These are phyloP conservation scores for Psilocybe subaeruginosa DNA, from an alignment of 768 basidiomycete genomes.

Conservation along the genomic window DNA sequence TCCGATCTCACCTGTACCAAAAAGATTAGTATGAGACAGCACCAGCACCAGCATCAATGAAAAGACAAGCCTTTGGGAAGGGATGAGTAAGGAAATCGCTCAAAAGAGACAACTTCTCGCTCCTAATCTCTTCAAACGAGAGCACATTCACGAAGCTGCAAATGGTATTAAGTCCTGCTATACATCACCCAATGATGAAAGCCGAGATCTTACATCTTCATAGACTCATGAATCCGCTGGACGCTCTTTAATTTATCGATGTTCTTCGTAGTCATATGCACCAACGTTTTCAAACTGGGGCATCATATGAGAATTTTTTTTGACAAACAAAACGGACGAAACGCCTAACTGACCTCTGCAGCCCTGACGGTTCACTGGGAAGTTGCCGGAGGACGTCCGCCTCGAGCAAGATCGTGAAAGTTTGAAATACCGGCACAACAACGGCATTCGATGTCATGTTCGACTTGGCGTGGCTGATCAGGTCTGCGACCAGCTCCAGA, in stretches of 20 bases:
- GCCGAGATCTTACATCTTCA: constrained; percentile 68
- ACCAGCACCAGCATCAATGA: constrained; percentile 10
- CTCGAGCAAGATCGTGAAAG: constrained; percentile 74
- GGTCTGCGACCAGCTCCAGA: constrained; percentile 55
- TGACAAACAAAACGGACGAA: constrained; percentile 38
- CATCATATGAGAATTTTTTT: constrained; percentile 11
- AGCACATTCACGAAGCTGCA: constrained; percentile 70
- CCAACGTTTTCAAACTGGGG: constrained; percentile 54
- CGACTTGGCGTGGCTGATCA: constrained; percentile 54
- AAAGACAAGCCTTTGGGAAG: constrained; percentile 70
- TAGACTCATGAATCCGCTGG: constrained; percentile 78
- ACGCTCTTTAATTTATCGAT: constrained; percentile 76
- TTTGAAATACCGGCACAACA: constrained; percentile 83
- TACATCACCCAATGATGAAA: neutral
- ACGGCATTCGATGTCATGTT: constrained; percentile 67
- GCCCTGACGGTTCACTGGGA: constrained; percentile 45
- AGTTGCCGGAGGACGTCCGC: constrained; percentile 60
- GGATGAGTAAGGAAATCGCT: constrained; percentile 72
- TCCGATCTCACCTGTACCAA: constrained; percentile 70
- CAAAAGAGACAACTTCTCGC: constrained; percentile 47
- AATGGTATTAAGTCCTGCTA: neutral
- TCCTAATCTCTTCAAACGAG: constrained; percentile 48
- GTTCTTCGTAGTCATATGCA: constrained; percentile 62
- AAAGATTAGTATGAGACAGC: neutral
- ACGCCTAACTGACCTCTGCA: constrained; percentile 56